Percentiles rank a stretch among this genome's conserved stretches.
Evolutionary conservation across 345 rosid species (phyloP).

Genomic region (Chamaenerion angustifolium): DNA sequence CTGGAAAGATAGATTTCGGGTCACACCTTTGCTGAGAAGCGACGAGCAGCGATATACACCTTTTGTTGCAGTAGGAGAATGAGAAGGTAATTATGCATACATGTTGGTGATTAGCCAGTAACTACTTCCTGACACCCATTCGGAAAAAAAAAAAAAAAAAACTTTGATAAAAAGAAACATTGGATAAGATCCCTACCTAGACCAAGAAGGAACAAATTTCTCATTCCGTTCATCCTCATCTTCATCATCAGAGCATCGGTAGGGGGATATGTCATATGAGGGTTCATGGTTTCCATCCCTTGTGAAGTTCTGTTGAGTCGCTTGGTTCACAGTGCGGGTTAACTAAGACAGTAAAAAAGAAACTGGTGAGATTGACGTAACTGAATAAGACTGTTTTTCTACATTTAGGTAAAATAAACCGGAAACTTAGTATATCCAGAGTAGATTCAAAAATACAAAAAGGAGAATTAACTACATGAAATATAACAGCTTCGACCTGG

Average conservation of each 20-base stretch:
- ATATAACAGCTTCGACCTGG: slow-evolving; percentile 32
- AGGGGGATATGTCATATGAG: slow-evolving; percentile 86
- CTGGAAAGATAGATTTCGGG: slow-evolving; percentile 35
- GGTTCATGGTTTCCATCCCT: slow-evolving; percentile 22
- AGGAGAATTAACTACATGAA: not conserved
- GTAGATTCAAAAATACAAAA: not conserved
- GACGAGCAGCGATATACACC: slow-evolving; percentile 20
- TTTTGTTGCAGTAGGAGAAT: slow-evolving; percentile 35
- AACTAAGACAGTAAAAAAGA: slow-evolving; percentile 16
- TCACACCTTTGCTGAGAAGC: slow-evolving; percentile 35
- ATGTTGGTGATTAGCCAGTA: no score
- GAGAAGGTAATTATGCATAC: not conserved
- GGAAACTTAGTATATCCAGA: not conserved
- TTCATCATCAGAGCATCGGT: slow-evolving; percentile 72
- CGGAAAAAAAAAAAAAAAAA: no score
- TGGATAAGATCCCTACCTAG: slow-evolving; percentile 34
- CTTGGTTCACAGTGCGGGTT: slow-evolving; percentile 11
- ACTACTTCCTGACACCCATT: no score
- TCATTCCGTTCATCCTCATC: slow-evolving; percentile 38
- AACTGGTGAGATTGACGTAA: not conserved
- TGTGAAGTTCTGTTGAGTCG: slow-evolving; percentile 11
- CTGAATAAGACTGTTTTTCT: not conserved
- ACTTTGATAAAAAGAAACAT: not conserved
- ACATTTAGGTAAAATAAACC: not conserved
- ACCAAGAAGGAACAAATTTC: slow-evolving; percentile 78